These are phyloP conservation scores for Hyaloscypha bicolor DNA, from an alignment of 495 filamentous ascomycete genomes.

Conservation along the genomic window DNA sequence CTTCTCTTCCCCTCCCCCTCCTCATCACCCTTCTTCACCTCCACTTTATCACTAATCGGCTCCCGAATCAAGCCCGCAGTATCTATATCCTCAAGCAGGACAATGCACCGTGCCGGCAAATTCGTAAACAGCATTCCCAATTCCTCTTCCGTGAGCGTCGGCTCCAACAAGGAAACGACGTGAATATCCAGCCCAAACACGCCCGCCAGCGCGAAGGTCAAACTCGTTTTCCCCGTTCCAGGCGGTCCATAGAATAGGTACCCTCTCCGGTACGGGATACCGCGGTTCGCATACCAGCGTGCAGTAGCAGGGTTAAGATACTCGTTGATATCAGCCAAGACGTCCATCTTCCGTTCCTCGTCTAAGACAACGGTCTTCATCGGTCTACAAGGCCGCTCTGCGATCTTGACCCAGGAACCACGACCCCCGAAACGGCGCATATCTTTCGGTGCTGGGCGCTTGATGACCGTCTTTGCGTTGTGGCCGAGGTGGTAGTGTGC, in stretches of 20 bases:
- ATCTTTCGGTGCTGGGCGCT: slow-evolving; percentile 43
- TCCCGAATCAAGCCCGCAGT: slow-evolving; percentile 62
- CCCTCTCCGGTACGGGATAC: slow-evolving; percentile 90
- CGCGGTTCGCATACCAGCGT: slow-evolving; percentile 60
- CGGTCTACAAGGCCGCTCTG: slow-evolving; percentile 71
- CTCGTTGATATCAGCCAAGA: slow-evolving; percentile 84
- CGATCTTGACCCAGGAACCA: slow-evolving; percentile 62
- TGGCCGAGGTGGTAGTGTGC: slow-evolving; percentile 49
- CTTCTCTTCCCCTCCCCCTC: slow-evolving; percentile 33
- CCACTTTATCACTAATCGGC: slow-evolving; percentile 33
- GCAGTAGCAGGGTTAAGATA: slow-evolving; percentile 76
- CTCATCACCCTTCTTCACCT: not conserved
- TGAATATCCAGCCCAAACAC: slow-evolving; percentile 71
- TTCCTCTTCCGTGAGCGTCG: slow-evolving; percentile 68
- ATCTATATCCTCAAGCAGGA: slow-evolving; percentile 74
- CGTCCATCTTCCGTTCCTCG: slow-evolving; percentile 65
- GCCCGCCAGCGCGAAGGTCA: slow-evolving; percentile 68
- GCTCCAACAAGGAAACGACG: slow-evolving; percentile 63
- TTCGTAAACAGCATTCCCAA: slow-evolving; percentile 67
- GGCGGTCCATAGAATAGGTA: slow-evolving; percentile 82
- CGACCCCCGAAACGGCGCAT: slow-evolving; percentile 28
- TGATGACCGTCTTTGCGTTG: slow-evolving; percentile 51
- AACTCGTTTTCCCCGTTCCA: slow-evolving; percentile 64
- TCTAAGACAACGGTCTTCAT: slow-evolving; percentile 87
- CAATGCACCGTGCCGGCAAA: slow-evolving; percentile 64